Base-by-base conservation (phyloP, 306 rosid species). In the Citrullus mucosospermus region DNA sequence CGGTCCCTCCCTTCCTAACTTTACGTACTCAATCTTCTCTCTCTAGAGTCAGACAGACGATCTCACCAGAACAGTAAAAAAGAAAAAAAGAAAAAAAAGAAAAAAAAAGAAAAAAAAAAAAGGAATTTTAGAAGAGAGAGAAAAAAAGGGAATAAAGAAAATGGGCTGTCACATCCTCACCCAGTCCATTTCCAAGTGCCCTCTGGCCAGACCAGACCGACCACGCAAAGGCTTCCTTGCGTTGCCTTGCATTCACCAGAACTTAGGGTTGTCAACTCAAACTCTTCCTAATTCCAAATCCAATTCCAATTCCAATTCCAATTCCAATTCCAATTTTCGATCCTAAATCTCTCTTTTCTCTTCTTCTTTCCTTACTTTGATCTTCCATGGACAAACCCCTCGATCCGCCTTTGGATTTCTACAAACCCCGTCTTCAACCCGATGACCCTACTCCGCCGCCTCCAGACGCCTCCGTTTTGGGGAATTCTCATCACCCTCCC, bases 181-280 rank as follows among this genome's bases (percentile, higher is more conserved):
- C 79, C 80, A 80, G 83, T 85, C 83, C 78, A 70, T 81, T 81
- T 84, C 86, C 86, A 81, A 79, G 85, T 83, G 84, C 85, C 79
- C 85, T 81, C 75, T 79, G 60, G 77, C 84, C 80, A 77, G 62
- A 74, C 78, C 62, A 74, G 62, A 53, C 77, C 87, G 88, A 78
- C 84, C 41, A 68, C 78, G 46, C 79, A 68, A 39, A 79, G 55
- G 43, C 78, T 7, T 44, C 25, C 56, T 70, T 61, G 18, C 67
- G 34, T 57, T 57, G 61, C 17, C 38, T 60, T 84, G 44, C 67
- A 36, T 59, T 38, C 74, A 11, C 75, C 75, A 69, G 2, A 44
- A 74, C 58, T 84, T 93, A 90, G 97, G 96, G 87, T 88, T 83
- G 82, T 14, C 41, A 53, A 60, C 66, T 46, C 43, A 53, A 25